These are phyloP conservation scores for Alternaria rosae DNA, from an alignment of 2,329 filamentous ascomycete genomes.

Conservation along the genomic window DNA sequence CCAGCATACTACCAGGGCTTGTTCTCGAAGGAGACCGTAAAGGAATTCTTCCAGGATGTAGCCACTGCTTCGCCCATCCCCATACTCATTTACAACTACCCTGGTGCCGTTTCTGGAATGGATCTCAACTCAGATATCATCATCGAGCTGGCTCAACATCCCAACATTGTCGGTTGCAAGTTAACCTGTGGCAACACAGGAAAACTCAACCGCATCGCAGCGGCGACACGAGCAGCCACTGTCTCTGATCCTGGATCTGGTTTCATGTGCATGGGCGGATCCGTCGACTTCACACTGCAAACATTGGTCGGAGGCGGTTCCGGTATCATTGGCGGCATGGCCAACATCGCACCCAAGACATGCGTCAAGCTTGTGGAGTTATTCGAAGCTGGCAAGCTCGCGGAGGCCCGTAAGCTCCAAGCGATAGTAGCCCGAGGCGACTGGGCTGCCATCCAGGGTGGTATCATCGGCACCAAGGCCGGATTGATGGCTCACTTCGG, in stretches of 20 bases:
- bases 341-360: slow-evolving; percentile 72
- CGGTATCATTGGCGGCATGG: slow-evolving; percentile 75
- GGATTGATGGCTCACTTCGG: slow-evolving; percentile 68
- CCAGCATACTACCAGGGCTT: slow-evolving; percentile 77
- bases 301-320: slow-evolving; percentile 73
- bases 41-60: slow-evolving; percentile 71
- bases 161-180: slow-evolving; percentile 73
- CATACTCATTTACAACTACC: slow-evolving; percentile 74
- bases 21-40: slow-evolving; percentile 66
- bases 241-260: slow-evolving; percentile 52
- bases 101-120: slow-evolving; percentile 68
- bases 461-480: slow-evolving; percentile 73
- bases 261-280: slow-evolving; percentile 76
- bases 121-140: slow-evolving; percentile 71
- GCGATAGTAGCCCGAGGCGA: slow-evolving; percentile 71
- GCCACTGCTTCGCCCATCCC: slow-evolving; percentile 69
- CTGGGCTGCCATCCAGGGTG: slow-evolving; percentile 73
- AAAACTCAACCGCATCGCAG: slow-evolving; percentile 68
- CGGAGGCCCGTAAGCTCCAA: slow-evolving; percentile 70
- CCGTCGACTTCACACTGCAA: slow-evolving; percentile 77
- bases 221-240: slow-evolving; percentile 56
- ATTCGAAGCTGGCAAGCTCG: slow-evolving; percentile 65
- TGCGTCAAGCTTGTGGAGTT: slow-evolving; percentile 69
- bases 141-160: slow-evolving; percentile 65
- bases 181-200: slow-evolving; percentile 75